Evolutionary conservation across 768 basidiomycete species (phyloP).

Genomic region (Mycena capillaripes): DNA sequence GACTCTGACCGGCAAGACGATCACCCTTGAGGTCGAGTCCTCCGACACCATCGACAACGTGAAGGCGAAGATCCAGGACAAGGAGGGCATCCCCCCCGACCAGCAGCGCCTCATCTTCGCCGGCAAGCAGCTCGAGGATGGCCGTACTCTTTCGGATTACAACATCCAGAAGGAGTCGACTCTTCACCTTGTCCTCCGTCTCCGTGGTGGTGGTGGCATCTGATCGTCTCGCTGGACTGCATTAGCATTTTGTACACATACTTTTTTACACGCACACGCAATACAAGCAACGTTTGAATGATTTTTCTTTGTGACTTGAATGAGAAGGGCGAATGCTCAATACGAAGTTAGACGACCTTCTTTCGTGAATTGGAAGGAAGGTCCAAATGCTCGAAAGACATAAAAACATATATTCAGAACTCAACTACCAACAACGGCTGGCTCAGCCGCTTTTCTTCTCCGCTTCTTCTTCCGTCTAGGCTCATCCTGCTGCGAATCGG

Average conservation of each 20-base stretch:
- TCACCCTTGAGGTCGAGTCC: conserved; percentile 82
- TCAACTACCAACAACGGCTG: not conserved
- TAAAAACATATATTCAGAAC: not conserved
- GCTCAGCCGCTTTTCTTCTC: conserved; percentile 15
- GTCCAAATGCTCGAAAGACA: too few relatives aligned
- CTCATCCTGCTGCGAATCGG: conserved; percentile 19
- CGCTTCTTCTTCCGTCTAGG: conserved; percentile 33
- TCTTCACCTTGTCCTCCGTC: conserved; percentile 71
- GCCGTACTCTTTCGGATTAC: conserved; percentile 83
- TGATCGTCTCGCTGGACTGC: conserved; percentile 44
- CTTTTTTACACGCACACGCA: conserved; percentile 2
- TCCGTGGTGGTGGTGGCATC: conserved; percentile 71
- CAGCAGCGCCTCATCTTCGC: conserved; percentile 87
- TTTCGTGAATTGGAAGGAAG: too few relatives aligned
- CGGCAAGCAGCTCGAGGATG: conserved; percentile 85
- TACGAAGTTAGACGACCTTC: too few relatives aligned
- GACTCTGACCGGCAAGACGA: conserved; percentile 82
- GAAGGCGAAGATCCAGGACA: conserved; percentile 84
- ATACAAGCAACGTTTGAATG: not conserved
- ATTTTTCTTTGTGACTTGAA: not conserved
- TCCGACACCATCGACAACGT: conserved; percentile 85
- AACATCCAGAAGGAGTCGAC: conserved; percentile 85
- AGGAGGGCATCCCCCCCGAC: conserved; percentile 85
- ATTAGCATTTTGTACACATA: conserved; percentile 4
- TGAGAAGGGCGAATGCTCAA: too few relatives aligned